Base-by-base conservation (phyloP, 106 monocot genomes). In the Dendrobium catenatum region DNA sequence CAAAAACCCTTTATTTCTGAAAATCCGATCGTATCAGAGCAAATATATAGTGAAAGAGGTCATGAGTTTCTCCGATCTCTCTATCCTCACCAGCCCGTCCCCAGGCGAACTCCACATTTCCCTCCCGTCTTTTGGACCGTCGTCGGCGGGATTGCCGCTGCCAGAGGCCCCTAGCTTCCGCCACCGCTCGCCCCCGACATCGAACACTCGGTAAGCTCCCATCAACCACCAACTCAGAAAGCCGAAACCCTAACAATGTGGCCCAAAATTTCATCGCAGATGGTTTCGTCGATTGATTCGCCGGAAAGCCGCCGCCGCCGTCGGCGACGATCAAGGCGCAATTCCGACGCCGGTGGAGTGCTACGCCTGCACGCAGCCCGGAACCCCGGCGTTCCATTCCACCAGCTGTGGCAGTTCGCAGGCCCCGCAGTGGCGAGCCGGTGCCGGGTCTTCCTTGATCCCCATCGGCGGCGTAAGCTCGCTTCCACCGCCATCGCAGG, bases 391-490 rank as follows among this genome's bases (percentile, higher is more conserved):
- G 24, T 93, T 93, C 88, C 93, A 93, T 84, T 93, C 93, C 41
- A 93, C 93, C 26, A 93, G 79, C 55, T 93, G 93, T 79, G 91
- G 91, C 78, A 84, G 81, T 4, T 80, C 84, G 27, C 84, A 91
- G 83, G 24, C 85, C 3, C 91, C 96, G 2, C 87, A 90, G 74
- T 93, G 91, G 93, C 82, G 83, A 68, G 89, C 96, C 48, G 78
- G 66, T 55, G 93, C 93, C 49, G 96, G 96, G 15, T 96, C 96
- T 3, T 96, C 96, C 18, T 88, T 96, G 27, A 81, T 88, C 76
- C 96, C 93, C 72, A 84, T 91, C 88, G 90, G 82, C 54, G 68
- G 20, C 74, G 43, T 22, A 33, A 78, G 29, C 61, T 24, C 68
- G 13, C 9, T 54, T 13, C 37, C 64, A 42, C 17, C 44, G 68